Evolutionary conservation across 1,284 basidiomycete species (phyloP), one percentile per base, ranked within the genome.

Genomic region (Heliocybe sulcata): DNA sequence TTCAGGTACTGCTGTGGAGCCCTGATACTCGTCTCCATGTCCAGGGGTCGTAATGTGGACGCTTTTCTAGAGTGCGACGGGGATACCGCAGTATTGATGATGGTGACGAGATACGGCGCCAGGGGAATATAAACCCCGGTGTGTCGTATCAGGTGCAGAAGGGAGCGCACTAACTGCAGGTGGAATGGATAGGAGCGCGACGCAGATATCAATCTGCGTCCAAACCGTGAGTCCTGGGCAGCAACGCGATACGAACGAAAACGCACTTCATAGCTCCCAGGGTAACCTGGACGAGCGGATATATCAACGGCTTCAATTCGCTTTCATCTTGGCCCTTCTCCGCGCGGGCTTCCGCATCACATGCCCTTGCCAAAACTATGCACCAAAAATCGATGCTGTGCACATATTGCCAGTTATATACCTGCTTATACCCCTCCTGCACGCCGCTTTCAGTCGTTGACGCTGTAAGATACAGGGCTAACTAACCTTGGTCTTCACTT

Each of bases 361-460:
- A 94, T 14, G 92, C 87, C 31, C 85, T 77, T 6, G 85, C 87
- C n/a, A 98, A 78, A 2, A 98, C 92, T 53, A 93, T 77, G 51
- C 85, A 82, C 97, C 97, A 99, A 65, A 99, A 98, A 74, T 99
- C 97, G 61, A 99, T 76, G 58, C 87, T 93, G 68, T 98, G 96
- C 4, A 91, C 88, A 63, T 90, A 99, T 70, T 98, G 96, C 97
- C 97, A 99, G 72, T 98, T 99, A 74, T 98, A 96, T 22, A 98
- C 94, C 61, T 90, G 86, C 68, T 87, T 88, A 73, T 90, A 94
- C 3, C 90, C 85, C 63, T 95, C 92, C 85, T 93, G 67, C 48
- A 63, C 56, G 38, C n/a, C 23, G 23, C 3, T 14, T 56, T 60
- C 12, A 60, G 58, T 4, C 61, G 67, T 25, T 63, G 26, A 45